phyloP scores from a whole-genome alignment of 2,329 filamentous ascomycete genomes.

The Sporothrix phasma region DNA sequence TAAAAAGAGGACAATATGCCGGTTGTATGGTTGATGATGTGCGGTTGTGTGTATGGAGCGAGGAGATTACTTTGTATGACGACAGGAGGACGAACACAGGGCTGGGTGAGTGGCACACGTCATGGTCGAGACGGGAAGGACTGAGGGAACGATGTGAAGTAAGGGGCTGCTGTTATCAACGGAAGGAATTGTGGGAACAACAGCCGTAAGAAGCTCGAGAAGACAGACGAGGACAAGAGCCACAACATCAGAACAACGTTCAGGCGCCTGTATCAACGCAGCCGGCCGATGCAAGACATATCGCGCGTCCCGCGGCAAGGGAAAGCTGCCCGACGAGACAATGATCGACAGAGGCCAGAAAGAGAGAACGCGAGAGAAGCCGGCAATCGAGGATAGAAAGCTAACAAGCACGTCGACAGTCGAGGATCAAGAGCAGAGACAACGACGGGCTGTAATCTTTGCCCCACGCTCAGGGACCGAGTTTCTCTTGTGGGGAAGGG shows the following conservation, averaged over 20 bases:
- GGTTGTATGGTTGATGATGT: not conserved
- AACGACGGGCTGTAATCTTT: not conserved
- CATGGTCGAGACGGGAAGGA: not conserved
- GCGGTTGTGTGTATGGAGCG: not conserved
- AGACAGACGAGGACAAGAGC: not conserved
- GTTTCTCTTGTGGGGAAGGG: not conserved
- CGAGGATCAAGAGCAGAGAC: not conserved
- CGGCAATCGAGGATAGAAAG: not conserved
- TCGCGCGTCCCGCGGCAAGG: not conserved
- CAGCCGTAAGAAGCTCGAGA: too few species aligned
- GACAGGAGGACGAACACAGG: not conserved
- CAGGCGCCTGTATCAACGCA: too few species aligned
- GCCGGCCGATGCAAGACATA: not conserved
- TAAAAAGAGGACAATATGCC: not conserved
- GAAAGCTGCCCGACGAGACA: not conserved
- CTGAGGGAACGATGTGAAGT: too few species aligned
- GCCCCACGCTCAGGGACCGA: constrained; percentile 2
- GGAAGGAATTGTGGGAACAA: too few species aligned
- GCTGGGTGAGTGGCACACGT: too few species aligned
- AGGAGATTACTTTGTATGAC: too few species aligned
- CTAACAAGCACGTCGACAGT: not conserved
- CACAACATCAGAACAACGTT: not conserved
- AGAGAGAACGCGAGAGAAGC: not conserved
- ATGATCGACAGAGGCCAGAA: not conserved
- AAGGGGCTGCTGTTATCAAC: too few species aligned